Percentiles rank a stretch among this genome's conserved stretches.
These are phyloP conservation scores for Phytopythium ostracodes DNA, from an alignment of 352 stramenopile species.

Conservation along the genomic window DNA sequence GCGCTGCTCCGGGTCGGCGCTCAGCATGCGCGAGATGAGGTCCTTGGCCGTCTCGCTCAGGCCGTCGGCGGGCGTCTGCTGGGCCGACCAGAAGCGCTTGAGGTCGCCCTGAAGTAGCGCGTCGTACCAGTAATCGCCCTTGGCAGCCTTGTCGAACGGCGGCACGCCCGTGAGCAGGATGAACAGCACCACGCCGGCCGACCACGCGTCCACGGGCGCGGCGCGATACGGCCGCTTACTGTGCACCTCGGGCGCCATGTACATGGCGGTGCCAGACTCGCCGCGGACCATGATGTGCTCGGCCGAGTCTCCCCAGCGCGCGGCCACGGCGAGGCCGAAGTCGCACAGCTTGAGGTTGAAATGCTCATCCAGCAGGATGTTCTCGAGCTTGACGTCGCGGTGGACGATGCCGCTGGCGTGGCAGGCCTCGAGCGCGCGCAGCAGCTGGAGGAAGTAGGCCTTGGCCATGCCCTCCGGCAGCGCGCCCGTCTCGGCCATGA, in stretches of 20 bases:
- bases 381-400: conserved; percentile 91
- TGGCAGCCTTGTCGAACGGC: conserved; percentile 74
- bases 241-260: conserved; percentile 87
- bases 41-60: conserved; percentile 58
- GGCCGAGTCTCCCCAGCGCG: conserved; percentile 17
- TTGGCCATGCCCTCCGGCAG: conserved; percentile 55
- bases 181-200: conserved; percentile 87
- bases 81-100: conserved; percentile 50
- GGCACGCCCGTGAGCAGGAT: conserved; percentile 88
- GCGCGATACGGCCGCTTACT: conserved; percentile 53
- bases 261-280: conserved; percentile 77
- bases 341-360: conserved; percentile 90
- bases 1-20: conserved; percentile 48
- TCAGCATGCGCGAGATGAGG: conserved; percentile 68
- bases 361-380: conserved; percentile 80
- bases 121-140: conserved; percentile 78
- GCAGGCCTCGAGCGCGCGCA: conserved; percentile 65
- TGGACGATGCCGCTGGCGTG: conserved; percentile 73
- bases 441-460: conserved; percentile 75
- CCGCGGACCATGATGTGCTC: conserved; percentile 33
- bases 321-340: conserved; percentile 87
- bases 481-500: conserved; percentile 61
- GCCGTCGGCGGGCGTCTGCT: conserved; percentile 30
- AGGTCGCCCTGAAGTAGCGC: conserved; percentile 44
- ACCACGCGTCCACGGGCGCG: conserved; percentile 87